Evolutionary conservation across 352 stramenopile genomes (phyloP), one percentile per base, ranked within the genome.

Genomic region (Elongisporangium anandrum): DNA sequence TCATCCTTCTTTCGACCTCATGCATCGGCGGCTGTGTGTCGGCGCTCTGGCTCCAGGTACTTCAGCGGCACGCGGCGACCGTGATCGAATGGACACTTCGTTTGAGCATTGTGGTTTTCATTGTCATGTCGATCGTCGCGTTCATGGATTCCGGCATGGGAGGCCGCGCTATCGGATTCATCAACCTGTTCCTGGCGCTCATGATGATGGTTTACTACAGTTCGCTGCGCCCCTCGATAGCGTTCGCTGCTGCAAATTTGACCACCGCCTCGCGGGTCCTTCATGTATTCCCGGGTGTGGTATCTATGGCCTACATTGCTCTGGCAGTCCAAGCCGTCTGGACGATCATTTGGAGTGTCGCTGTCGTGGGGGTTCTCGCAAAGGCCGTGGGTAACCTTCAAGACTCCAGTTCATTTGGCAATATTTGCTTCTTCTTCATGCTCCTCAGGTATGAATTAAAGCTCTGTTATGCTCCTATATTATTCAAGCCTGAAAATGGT

Each of bases 341-440:
- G 87, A 85, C 81, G 22, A 60, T 92, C 17, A 67, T 94, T 16
- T 95, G 87, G 87, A 86, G 82, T 53, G 63, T 79, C 8, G 87
- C 83, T 0, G 77, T 92, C 20, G 68, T 95, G 15, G 87, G 87
- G 9, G 73, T 94, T 6, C 68, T 92, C 13, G 75, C 77, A 12
- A 90, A 85, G 52, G 73, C 77, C 19, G 65, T 87, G 12, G 64
- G 52, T 16, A 26, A 68, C 22, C 63, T 78, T 12, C 75, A 85
- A n/a, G 82, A 92, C 58, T 68, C 70, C 6, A 86, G 63, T 24
- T 85, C 69, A 5, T 85, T 82, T 56, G 73, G 80, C n/a, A 92
- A 94, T 57, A 66, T 77, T 15, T 79, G 70, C 52, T 88, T 93
- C 52, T 94, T 95, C 67, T 89, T 94, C 59, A 87, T 95, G 68